Evolutionary conservation across 1,284 basidiomycete species (phyloP).

Genomic region (Heliocybe sulcata): DNA sequence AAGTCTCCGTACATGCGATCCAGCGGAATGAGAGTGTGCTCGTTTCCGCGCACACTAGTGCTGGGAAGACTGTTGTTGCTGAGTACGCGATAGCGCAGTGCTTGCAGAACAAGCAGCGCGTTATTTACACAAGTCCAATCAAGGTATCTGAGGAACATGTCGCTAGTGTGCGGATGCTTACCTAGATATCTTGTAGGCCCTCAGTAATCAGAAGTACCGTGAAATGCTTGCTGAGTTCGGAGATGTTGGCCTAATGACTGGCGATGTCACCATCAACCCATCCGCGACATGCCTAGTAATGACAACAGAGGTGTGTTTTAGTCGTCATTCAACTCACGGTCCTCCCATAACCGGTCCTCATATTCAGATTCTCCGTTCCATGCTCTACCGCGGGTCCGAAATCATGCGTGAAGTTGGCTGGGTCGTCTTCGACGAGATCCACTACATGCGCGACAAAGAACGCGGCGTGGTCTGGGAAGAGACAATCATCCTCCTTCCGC

Average conservation of each 20-base stretch:
- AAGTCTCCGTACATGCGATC: constrained; percentile 91
- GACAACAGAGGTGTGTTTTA: constrained; percentile 87
- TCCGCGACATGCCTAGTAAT: constrained; percentile 96
- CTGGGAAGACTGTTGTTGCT: constrained; percentile 97
- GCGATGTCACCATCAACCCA: constrained; percentile 99
- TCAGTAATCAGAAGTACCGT: constrained; percentile 98
- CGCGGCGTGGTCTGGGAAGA: constrained; percentile 86
- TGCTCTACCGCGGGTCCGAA: constrained; percentile 98
- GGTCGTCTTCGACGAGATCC: constrained; percentile 99
- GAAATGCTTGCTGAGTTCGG: constrained; percentile 97
- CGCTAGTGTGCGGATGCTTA: constrained; percentile 5
- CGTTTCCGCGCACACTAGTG: constrained; percentile 98
- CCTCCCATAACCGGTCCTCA: background rate
- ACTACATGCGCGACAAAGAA: constrained; percentile 99
- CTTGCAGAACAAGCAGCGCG: constrained; percentile 86
- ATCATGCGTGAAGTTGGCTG: constrained; percentile 99
- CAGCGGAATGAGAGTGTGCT: constrained; percentile 97
- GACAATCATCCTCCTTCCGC: constrained; percentile 95
- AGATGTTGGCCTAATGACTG: constrained; percentile 98
- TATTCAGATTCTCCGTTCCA: constrained; percentile 89
- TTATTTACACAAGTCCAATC: constrained; percentile 99
- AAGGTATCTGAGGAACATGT: constrained; percentile 59
- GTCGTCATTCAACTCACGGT: background rate
- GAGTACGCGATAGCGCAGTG: constrained; percentile 99
- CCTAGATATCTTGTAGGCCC: constrained; percentile 52